Evolutionary conservation across 2,329 filamentous ascomycete species (phyloP).

Genomic region (Colletotrichum sansevieriae): DNA sequence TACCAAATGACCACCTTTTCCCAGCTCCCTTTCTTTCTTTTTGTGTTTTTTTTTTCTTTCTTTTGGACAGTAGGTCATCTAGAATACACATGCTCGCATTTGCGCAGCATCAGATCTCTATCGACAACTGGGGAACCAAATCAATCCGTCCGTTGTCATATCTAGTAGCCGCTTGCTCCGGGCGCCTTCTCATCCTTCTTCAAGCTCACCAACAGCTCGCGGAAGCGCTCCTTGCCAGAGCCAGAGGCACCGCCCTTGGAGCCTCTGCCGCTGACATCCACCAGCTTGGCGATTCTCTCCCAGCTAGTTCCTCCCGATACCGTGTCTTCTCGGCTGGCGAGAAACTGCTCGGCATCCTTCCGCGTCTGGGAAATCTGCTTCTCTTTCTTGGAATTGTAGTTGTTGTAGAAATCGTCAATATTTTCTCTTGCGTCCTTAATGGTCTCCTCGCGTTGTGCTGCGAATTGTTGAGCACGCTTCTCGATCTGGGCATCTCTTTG

Average conservation of each 20-base stretch:
- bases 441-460: conserved; percentile 85
- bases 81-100: conserved; percentile 32
- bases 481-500: conserved; percentile 85
- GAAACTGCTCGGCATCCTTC: conserved; percentile 93
- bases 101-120: neutral
- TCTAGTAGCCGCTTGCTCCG: conserved; percentile 72
- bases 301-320: conserved; percentile 96
- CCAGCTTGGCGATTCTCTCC: conserved; percentile 97
- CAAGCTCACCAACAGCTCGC: conserved; percentile 87
- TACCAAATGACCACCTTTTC: conserved; percentile 24
- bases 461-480: conserved; percentile 87
- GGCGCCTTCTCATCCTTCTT: conserved; percentile 93
- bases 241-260: conserved; percentile 86
- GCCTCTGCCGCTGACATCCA: conserved; percentile 97
- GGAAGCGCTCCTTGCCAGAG: conserved; percentile 95
- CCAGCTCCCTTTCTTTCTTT: neutral
- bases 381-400: conserved; percentile 98
- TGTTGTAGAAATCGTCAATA: conserved; percentile 99
- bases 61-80: conserved; percentile 24
- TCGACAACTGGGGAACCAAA: neutral
- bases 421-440: conserved; percentile 91
- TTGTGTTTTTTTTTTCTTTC: neutral
- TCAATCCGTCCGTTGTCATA: neutral
- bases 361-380: conserved; percentile 90
- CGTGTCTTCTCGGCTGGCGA: conserved; percentile 90